Conservation (phyloP, 345 rosid genomes). For the Hibiscus trionum region DNA sequence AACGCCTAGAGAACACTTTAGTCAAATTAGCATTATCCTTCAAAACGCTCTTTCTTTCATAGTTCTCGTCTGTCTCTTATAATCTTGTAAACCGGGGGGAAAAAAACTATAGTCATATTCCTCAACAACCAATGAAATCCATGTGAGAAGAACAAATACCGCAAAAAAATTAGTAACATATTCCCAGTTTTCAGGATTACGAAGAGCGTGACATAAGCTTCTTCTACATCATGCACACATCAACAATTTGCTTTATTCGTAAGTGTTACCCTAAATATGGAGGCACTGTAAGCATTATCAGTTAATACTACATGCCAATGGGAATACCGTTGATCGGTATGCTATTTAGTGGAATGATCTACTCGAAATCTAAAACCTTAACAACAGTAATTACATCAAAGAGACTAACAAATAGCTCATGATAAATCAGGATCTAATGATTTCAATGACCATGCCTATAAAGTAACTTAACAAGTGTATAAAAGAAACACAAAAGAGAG, state of each 20-base stretch:
- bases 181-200: not conserved
- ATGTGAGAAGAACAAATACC: not conserved
- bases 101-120: not conserved
- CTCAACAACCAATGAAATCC: not conserved
- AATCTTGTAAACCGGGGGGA: not conserved
- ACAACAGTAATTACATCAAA: not conserved
- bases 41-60: not conserved
- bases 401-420: not conserved
- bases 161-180: not conserved
- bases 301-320: not conserved
- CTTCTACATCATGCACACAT: not conserved
- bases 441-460: not conserved
- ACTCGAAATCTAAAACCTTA: not conserved
- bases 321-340: not conserved
- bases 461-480: not conserved
- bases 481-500: not conserved
- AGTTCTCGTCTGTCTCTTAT: not conserved
- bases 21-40: not conserved
- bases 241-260: not conserved
- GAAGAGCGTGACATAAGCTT: not conserved
- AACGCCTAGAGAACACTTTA: not conserved
- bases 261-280: not conserved
- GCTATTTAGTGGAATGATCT: not conserved
- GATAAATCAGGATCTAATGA: not conserved
- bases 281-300: not conserved